Base-by-base conservation (phyloP, 1,139 yeast species). In the Yamadazyma mexicana region DNA sequence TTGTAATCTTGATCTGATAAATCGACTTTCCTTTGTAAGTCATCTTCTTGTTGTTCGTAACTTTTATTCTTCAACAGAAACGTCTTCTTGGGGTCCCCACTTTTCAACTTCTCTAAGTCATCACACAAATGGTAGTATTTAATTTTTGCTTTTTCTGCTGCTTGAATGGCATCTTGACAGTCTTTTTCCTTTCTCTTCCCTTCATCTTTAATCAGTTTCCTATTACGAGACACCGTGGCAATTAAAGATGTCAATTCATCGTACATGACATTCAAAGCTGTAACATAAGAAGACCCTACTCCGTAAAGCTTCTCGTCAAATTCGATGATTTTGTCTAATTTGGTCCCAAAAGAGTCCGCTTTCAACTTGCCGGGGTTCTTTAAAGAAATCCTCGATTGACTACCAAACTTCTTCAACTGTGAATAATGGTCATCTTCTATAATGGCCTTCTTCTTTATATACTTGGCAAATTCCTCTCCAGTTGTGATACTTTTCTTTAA, bases 1-100 rank as follows among this genome's bases (percentile, higher is more conserved):
- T 82, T 82, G 64, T 87, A 92, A 47, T 92, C 98, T 42, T 78
- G 76, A 57, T 92, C 97, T 0, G 97, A 94, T 37, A 70, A 62
- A 50, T 85, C 89, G 31, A 92, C 88, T 58, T 92, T 89, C 40
- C 83, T 66, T 47, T 79, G 82, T 22, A 91, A 68, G 38, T 91
- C 97, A 55, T 91, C 98, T 56, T 92, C 98, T 59, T 89, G 96
- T 62, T 91, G 97, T 39, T 85, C 85, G 2, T 83, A 79, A 0
- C 95, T 81, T 50, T 82, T 84, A 40, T 87, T 81, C 55, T 86
- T 86, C 48, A 87, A 69, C 24, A 91, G 83, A 52, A 92, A 83
- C 15, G 83, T 79, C 56, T 87, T 88, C 60, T 85, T 87, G 17
- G 96, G 96, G 56, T 91, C 98, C 0, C 85, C 75, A 38, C 83